Conservation (phyloP, 169 alveolate species). For the Miamiensis avidus region DNA sequence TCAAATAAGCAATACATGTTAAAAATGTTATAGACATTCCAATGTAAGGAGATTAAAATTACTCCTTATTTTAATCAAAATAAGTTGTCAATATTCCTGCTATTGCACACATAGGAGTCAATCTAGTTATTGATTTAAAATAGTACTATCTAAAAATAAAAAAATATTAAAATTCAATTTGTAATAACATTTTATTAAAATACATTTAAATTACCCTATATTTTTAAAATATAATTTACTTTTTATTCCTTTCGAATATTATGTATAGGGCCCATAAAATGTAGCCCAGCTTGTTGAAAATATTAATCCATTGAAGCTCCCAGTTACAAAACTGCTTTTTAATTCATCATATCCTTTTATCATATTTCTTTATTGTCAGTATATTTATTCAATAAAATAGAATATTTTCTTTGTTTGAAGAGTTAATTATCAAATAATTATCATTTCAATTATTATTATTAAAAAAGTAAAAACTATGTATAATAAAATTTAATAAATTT, state of each 20-base stretch:
- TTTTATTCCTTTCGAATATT: background rate
- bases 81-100: background rate
- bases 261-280: background rate
- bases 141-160: background rate
- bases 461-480: no score
- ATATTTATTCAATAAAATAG: no score
- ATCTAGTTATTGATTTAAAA: background rate
- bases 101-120: background rate
- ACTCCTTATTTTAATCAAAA: background rate
- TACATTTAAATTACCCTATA: background rate
- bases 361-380: no score
- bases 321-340: no score
- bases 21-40: background rate
- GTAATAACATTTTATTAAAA: no score
- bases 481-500: no score
- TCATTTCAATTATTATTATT: no score
- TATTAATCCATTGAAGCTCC: background rate
- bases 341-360: no score
- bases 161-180: no score
- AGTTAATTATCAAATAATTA: no score
- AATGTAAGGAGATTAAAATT: background rate
- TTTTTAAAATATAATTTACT: background rate
- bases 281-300: background rate
- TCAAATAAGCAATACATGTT: background rate
- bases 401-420: no score